These are phyloP conservation scores for Calendula officinalis DNA, from an alignment of 129 eudicot genomes.

Conservation along the genomic window DNA sequence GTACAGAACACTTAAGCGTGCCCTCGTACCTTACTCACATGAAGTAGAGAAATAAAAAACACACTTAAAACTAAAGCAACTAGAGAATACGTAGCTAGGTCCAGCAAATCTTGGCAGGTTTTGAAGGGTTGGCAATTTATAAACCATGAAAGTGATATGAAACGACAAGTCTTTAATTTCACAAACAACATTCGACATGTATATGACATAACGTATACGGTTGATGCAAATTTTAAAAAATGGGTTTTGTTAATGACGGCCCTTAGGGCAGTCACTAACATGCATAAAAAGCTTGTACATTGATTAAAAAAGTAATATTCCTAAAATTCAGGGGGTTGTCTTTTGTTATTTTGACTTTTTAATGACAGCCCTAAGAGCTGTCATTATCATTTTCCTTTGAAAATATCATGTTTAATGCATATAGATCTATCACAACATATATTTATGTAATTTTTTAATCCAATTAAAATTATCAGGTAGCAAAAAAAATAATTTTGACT, in stretches of 20 bases:
- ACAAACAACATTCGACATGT: conserved; percentile 1
- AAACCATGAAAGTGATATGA: conserved; percentile 1
- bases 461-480: too few species aligned
- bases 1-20: conserved; percentile 5
- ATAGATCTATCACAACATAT: background rate
- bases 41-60: conserved; percentile 23
- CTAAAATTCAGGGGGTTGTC: too few species aligned
- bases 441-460: too few species aligned
- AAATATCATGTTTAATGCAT: background rate
- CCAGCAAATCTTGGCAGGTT: conserved; percentile 10
- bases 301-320: too few species aligned
- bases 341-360: too few species aligned
- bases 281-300: too few species aligned
- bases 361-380: too few species aligned
- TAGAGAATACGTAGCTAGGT: conserved; percentile 5
- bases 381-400: background rate
- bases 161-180: conserved; percentile 14
- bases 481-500: too few species aligned
- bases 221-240: background rate
- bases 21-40: conserved; percentile 23
- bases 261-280: too few species aligned
- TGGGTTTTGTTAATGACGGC: too few species aligned
- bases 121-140: conserved; percentile 16
- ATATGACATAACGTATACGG: background rate
- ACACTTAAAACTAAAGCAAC: conserved; percentile 11